Evolutionary conservation across 345 rosid genomes (phyloP).

Genomic region (Eucalyptus decipiens): DNA sequence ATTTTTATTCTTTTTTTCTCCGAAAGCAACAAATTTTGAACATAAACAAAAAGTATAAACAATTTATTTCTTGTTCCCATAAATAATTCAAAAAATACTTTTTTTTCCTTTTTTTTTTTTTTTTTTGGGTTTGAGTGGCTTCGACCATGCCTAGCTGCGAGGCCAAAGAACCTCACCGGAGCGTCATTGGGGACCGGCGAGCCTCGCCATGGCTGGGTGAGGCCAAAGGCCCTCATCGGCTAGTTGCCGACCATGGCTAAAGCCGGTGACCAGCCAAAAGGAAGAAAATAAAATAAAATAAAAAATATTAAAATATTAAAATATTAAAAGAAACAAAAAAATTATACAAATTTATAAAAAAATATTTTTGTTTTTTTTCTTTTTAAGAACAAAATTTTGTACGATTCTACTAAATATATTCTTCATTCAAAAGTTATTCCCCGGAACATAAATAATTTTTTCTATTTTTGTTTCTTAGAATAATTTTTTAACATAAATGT

Average conservation of each 20-base stretch:
- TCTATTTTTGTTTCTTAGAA: accelerated
- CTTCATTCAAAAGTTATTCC: too few species aligned
- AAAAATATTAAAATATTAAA: too few species aligned
- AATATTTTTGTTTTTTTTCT: accelerated
- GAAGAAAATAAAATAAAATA: too few species aligned
- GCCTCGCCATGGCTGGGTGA: too few species aligned
- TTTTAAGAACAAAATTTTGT: accelerated
- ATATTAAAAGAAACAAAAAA: too few species aligned
- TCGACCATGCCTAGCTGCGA: too few species aligned
- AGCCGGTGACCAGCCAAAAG: accelerated
- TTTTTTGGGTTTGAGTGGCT: too few species aligned
- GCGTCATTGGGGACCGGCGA: accelerated
- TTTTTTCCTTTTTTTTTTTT: too few species aligned
- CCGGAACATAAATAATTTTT: accelerated
- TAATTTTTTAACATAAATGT: accelerated
- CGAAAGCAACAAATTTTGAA: accelerated
- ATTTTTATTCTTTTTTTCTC: too few species aligned
- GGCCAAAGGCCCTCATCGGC: too few species aligned
- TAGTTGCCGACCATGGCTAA: accelerated
- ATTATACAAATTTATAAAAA: too few species aligned
- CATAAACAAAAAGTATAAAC: accelerated
- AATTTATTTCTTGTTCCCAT: accelerated
- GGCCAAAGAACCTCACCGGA: accelerated
- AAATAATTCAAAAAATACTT: accelerated
- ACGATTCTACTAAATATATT: accelerated